These are phyloP conservation scores for Musa balbisiana DNA, from an alignment of 202 grass and related monocot species.

Conservation along the genomic window DNA sequence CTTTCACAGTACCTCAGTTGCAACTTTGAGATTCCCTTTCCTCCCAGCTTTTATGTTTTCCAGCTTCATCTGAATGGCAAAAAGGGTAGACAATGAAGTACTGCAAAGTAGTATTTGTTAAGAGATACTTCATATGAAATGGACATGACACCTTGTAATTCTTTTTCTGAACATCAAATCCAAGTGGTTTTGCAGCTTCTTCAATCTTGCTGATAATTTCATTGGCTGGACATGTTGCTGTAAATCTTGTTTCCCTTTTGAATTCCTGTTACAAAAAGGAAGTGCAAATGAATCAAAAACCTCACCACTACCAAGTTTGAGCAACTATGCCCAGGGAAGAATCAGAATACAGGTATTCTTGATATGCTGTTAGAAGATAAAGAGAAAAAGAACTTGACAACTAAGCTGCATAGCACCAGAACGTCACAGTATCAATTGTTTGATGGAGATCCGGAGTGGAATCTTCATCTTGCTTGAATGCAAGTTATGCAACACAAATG, in stretches of 20 bases:
- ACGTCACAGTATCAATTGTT: background rate
- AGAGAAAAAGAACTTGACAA: background rate
- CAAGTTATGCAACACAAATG: background rate
- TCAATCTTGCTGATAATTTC: conserved; percentile 81
- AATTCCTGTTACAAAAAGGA: conserved; percentile 48
- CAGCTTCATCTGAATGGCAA: conserved; percentile 44
- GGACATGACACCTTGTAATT: conserved; percentile 54
- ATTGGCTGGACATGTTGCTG: conserved; percentile 59
- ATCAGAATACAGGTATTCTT: no score
- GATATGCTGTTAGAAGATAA: background rate
- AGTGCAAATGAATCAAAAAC: no score
- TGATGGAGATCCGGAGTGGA: background rate
- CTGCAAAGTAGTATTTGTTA: background rate
- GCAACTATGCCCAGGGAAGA: no score
- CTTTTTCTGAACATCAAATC: conserved; percentile 71
- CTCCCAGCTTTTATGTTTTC: conserved; percentile 62
- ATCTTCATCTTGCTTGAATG: background rate
- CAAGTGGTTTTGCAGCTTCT: conserved; percentile 80
- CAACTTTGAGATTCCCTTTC: conserved; percentile 75
- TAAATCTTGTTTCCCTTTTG: conserved; percentile 82
- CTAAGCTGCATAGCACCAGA: background rate
- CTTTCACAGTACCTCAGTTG: conserved; percentile 43
- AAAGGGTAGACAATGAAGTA: background rate
- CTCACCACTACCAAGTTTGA: no score
- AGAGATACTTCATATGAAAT: background rate